phyloP scores from a whole-genome alignment of 176 grass and related monocot species.

The Phoenix dactylifera region DNA sequence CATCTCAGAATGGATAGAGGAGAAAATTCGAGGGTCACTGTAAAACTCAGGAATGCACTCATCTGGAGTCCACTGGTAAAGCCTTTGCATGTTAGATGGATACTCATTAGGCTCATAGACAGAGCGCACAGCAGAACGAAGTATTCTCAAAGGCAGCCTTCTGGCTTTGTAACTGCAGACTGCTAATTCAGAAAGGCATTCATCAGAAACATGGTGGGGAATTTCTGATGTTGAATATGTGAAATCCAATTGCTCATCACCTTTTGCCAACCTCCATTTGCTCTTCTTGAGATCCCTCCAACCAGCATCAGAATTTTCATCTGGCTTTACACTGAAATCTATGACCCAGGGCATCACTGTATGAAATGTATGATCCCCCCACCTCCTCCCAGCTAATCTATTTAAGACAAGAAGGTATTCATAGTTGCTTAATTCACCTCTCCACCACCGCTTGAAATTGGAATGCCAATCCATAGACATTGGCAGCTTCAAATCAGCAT shows the following conservation, averaged over 20 bases:
- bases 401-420: slow-evolving; percentile 95
- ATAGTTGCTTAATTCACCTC: slow-evolving; percentile 80
- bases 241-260: slow-evolving; percentile 95
- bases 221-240: slow-evolving; percentile 87
- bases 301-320: slow-evolving; percentile 66
- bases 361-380: slow-evolving; percentile 86
- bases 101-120: slow-evolving; percentile 98
- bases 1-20: slow-evolving; percentile 89
- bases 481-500: slow-evolving; percentile 39
- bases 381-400: slow-evolving; percentile 85
- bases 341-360: slow-evolving; percentile 98
- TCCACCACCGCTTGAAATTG: slow-evolving; percentile 71
- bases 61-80: slow-evolving; percentile 96
- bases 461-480: slow-evolving; percentile 54
- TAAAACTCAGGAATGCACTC: slow-evolving; percentile 98
- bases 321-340: slow-evolving; percentile 82
- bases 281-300: slow-evolving; percentile 94
- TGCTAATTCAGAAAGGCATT: slow-evolving; percentile 94
- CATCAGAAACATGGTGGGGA: slow-evolving; percentile 96
- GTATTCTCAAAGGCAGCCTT: slow-evolving; percentile 70
- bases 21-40: slow-evolving; percentile 70
- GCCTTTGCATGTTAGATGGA: slow-evolving; percentile 87
- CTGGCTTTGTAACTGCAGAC: slow-evolving; percentile 99
- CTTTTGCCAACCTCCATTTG: slow-evolving; percentile 96
- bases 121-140: slow-evolving; percentile 66